Base-by-base conservation (phyloP, 2,329 filamentous ascomycete species). In the Raffaelea arxii region DNA sequence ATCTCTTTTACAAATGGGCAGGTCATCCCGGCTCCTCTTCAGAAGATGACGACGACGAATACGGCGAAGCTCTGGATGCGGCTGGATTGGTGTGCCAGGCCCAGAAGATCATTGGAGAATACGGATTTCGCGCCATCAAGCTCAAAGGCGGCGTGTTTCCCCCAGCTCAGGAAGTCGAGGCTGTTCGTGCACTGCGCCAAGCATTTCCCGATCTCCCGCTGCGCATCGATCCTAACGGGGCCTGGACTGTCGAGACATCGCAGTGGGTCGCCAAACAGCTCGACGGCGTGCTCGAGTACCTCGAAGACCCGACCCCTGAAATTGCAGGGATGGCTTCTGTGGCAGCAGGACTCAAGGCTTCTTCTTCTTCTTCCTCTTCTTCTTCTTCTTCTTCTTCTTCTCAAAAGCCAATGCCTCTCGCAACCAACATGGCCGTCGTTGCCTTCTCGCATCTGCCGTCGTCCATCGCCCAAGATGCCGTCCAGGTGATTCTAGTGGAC, bases 271-370 rank as follows among this genome's bases (percentile, higher is more conserved):
- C 63, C 1, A 60, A 62, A 22, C 64, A 68, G 38, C 56, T 65
- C 1, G 50, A 61, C 1, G 60, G 57, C 4, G 62, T 67, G 35
- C 54, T 62, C 43, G 65, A 62, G 49, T 68, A 66, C 46, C 49
- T 68, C 16, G 65, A 68, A 37, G 65, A 68, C 40, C 66, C 66
- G 1, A 59, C 66, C 1, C 57, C 59, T 0, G 66, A 62, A 25
- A 67, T 68, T 10, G 63, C 64, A 12, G 66, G 66, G 6, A 68
- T 68, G 65, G 65, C 65, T 1, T 64, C 65, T 6, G 65, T 68
- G 1, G 66, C 66, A 6, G 16, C 7, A 6, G 32, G 32, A 6
- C 32, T 36, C 0, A 59, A 59, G 24, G 61, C 63, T 25, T 62
- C 65, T 1, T 49, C 59, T 12, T 6, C 32, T 6, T n/a, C 27